Evolutionary conservation across 805 yeast species (phyloP).

Genomic region (Suhomyces pyralidae): DNA sequence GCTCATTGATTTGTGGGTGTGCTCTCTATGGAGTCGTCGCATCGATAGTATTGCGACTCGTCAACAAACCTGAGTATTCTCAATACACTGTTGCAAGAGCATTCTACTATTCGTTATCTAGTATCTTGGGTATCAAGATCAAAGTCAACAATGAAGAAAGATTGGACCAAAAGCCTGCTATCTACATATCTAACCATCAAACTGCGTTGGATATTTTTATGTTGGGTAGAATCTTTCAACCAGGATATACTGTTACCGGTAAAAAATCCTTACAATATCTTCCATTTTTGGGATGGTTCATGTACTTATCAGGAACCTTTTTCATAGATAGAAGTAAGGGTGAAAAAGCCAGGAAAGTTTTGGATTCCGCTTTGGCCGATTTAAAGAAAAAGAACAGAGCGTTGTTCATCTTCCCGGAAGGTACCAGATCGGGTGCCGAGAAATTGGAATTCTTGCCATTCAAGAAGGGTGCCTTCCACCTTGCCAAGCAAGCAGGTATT

Average conservation of each 20-base stretch:
- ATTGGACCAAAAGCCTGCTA: constrained; percentile 60
- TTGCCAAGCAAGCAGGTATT: constrained; percentile 88
- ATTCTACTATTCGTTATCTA: constrained; percentile 61
- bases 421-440: constrained; percentile 81
- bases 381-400: constrained; percentile 66
- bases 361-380: constrained; percentile 62
- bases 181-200: constrained; percentile 87
- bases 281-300: constrained; percentile 96
- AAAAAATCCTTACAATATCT: constrained; percentile 77
- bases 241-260: constrained; percentile 88
- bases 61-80: constrained; percentile 75
- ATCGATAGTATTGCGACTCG: constrained; percentile 59
- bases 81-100: constrained; percentile 90
- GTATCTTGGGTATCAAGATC: constrained; percentile 65
- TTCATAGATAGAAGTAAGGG: constrained; percentile 82
- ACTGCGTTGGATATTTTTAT: constrained; percentile 80
- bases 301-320: constrained; percentile 86
- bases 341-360: constrained; percentile 69
- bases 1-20: constrained; percentile 51
- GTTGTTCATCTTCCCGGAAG: constrained; percentile 93
- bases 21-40: constrained; percentile 77
- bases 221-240: constrained; percentile 81
- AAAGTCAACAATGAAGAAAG: constrained; percentile 64
- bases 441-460: constrained; percentile 75
- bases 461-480: constrained; percentile 97